Percentiles rank a stretch among this genome's conserved stretches.
Conservation (phyloP, 495 filamentous ascomycete species). For the Monascus purpureus region DNA sequence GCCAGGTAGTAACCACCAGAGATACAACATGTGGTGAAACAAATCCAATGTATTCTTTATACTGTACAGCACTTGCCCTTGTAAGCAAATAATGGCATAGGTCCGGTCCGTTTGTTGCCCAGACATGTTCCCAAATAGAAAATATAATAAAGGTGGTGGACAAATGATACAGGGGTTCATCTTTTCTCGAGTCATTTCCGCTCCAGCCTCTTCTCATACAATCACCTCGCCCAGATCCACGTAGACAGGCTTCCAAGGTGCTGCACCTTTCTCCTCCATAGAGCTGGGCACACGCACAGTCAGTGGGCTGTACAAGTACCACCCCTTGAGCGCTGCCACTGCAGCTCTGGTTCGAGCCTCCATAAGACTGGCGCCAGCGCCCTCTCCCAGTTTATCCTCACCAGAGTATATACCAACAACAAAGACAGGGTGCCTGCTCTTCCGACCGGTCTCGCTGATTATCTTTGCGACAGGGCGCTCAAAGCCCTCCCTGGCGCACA, state of each 20-base stretch:
- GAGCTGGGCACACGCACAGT: slow-evolving; percentile 65
- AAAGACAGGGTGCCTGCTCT: slow-evolving; percentile 72
- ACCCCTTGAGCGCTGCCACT: slow-evolving; percentile 72
- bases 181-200: too few species aligned
- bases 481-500: slow-evolving; percentile 83
- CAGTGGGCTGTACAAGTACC: slow-evolving; percentile 87
- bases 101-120: slow-evolving; percentile 13
- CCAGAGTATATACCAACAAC: slow-evolving; percentile 91
- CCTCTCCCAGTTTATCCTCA: slow-evolving; percentile 79
- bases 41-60: slow-evolving; percentile 24
- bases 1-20: slow-evolving; percentile 10
- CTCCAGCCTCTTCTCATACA: too few species aligned
- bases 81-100: slow-evolving; percentile 11
- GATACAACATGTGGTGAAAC: slow-evolving; percentile 12
- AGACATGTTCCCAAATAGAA: slow-evolving; percentile 16
- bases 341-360: slow-evolving; percentile 67
- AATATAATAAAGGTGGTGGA: slow-evolving; percentile 13
- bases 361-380: slow-evolving; percentile 54
- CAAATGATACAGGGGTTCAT: slow-evolving; percentile 13
- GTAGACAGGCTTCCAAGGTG: slow-evolving; percentile 65
- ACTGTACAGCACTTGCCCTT: slow-evolving; percentile 32
- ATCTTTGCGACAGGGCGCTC: slow-evolving; percentile 76
- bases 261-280: slow-evolving; percentile 49
- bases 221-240: slow-evolving; percentile 87
- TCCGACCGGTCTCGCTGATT: slow-evolving; percentile 74